Base-by-base conservation (phyloP, 2,329 filamentous ascomycete genomes). In the Ceratocystis cacaofunesta region DNA sequence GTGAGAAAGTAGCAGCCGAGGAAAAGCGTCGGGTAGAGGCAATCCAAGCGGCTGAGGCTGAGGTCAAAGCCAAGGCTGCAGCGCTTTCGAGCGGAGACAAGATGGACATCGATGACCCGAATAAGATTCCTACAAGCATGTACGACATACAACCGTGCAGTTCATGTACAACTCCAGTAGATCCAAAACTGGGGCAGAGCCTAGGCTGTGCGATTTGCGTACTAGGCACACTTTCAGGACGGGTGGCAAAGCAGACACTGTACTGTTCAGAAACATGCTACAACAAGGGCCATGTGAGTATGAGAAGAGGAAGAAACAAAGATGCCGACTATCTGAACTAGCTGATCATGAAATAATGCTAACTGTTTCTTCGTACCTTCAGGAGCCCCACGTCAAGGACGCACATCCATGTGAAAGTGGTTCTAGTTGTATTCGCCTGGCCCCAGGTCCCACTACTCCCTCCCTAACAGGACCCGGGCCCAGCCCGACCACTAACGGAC, bases 231-330 rank as follows among this genome's bases (percentile, higher is more conserved):
- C 72, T 76, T 48, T 73, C 76, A 66, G 75, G 75, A 12, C 72
- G 76, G 2, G 68, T 68, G 8, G 70, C 72, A 62, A 71, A 71
- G 36, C 69, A 78, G 65, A 76, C 75, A 1, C 71, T 79, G 6
- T 81, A 79, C 68, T 80, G 79, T 70, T 78, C 77, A 0, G 73
- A 76, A 5, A 72, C 72, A 28, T 80, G 78, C 68, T 73, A 72
- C 32, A 71, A 74, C 5, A 72, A 74, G 48, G 75, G 74, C 62
- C 75, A 77, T 61, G 79, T 80, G 71, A 70, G 77, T 75, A 15
- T 22, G 2, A 17, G 46, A 5, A 19, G 46, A 48, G 46, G 46
- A 22, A 48, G 46, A 22, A 17, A 48, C n/a, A 19, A 22, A 19
- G 17, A 48, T 41, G 36, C 10, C 3, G 36, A 15, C 10, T 32